A percentile compares a stretch with the other conserved stretches of the same genome.
Conservation (phyloP, 176 grass and related monocot species). For the Guadua angustifolia region DNA sequence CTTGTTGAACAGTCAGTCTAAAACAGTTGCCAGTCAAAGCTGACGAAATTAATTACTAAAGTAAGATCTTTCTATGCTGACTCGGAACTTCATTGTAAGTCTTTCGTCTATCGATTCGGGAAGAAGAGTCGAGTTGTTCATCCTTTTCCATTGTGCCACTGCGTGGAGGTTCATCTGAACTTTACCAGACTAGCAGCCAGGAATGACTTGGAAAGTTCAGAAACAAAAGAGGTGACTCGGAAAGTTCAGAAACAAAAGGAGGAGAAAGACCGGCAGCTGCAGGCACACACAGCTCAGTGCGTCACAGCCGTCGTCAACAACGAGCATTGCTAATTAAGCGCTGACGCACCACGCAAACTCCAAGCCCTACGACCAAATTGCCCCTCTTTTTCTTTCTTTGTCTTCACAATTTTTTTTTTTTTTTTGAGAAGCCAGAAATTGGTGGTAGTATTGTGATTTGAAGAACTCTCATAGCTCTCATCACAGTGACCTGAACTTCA, state of each 20-base stretch:
- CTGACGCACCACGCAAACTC: slow-evolving; percentile 26
- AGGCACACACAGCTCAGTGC: neutral
- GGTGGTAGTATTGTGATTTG: neutral
- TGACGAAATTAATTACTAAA: neutral
- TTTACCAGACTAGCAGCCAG: neutral
- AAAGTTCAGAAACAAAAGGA: neutral
- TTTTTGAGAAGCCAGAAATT: neutral
- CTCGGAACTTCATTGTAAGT: neutral
- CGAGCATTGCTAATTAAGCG: neutral
- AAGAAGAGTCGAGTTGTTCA: neutral
- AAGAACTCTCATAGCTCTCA: neutral
- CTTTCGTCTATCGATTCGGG: neutral
- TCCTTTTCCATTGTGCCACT: neutral
- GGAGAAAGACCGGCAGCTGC: neutral
- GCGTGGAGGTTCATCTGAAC: neutral
- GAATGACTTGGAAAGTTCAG: slow-evolving; percentile 40
- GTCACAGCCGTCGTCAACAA: slow-evolving; percentile 36
- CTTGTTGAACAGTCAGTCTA: neutral
- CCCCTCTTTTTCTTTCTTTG: neutral
- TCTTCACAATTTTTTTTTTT: neutral
- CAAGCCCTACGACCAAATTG: neutral
- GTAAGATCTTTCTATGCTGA: neutral
- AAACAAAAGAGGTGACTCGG: neutral
- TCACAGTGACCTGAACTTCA: neutral
- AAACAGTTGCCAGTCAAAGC: neutral